Base-by-base conservation (phyloP, 1,139 yeast species). In the Ogataea hybrid region DNA sequence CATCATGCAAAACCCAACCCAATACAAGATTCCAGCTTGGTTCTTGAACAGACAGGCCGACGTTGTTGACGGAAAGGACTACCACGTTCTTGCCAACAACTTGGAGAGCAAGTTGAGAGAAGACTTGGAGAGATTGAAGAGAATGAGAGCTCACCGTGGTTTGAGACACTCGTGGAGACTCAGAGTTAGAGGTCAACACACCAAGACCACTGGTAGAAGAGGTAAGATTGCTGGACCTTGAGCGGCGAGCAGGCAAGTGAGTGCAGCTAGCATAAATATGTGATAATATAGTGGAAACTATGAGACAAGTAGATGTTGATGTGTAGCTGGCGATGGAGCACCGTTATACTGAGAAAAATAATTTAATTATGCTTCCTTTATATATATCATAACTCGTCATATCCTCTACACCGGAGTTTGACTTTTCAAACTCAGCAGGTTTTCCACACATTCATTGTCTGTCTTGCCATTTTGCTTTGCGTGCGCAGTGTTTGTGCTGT, bases 81-180 rank as follows among this genome's bases (percentile, higher is more conserved):
- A 88, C 82, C 99, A 92, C 81, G 87, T 87, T 69, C 85, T 92
- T 68, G 97, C 97, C 67, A 92, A 92, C 92, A 87, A 87, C 81
- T 80, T 94, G 75, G 98, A 94, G 80, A 87, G 96, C 69, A 92
- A 92, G 81, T 87, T 92, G 77, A 94, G 99, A 86, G 99, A 92
- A 73, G 98, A 92, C 71, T 82, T 92, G 75, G 98, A 92, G 81
- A 92, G 97, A 83, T 84, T 92, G 76, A 94, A 94, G 95, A 92
- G 94, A 81, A 92, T 94, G 84, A 92, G 97, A 84, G 81, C 97
- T 69, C 98, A 92, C 94, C 86, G 97, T 80, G 99, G 99, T 90
- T 86, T 92, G 75, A 88, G 99, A 84, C 99, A 92, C 84, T 90
- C 84, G 94, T 94, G 97, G 97, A 97, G 97, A 69, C 77, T 85